Base-by-base conservation (phyloP, 257 asterid genomes). In the Haberlea rhodopensis region DNA sequence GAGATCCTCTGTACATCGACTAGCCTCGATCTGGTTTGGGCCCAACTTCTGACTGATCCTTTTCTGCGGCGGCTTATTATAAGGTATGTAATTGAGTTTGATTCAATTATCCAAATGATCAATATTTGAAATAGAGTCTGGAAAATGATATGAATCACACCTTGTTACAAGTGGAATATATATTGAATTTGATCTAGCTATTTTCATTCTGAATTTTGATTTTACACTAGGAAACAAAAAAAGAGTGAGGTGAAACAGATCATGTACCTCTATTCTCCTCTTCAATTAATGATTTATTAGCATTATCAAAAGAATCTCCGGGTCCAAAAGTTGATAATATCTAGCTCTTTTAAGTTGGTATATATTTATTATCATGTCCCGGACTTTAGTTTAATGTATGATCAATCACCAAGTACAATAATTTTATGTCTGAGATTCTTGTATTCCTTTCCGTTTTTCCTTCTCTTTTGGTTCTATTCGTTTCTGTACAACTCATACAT, bases 11-110 rank as follows among this genome's bases (percentile, higher is more conserved):
- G 97, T 75, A 90, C 96, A 52, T 78, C 90, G 0, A 80, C 84
- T 60, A 89, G 66, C 61, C 82, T 92, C 69, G 84, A 92, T 73
- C 75, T 89, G 73, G 96, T 85, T 60, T 92, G 99, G 99, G 96
- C 94, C 62, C 99, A 92, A 75, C 84, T 92, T 73, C 65, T 92
- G 26, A 78, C 87, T 16, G 97, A 92, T 72, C 95, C 95, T 69
- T 81, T 92, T 70, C 82, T 92, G 60, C 85, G 97, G 53, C 82
- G 97, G 53, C 87, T 92, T 60, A 79, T 92, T 66, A 94, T 92
- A 63, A 89, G 99, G 99, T 85, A 80, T 74, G 43, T 34, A 18
- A 31, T 18, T 66, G 51, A 43, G 19, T 71, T 51, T 57, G 58
- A 63, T 71, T 69, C 56, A 18, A 23, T 62, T 68, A 32, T 51